phyloP scores from a whole-genome alignment of 2,329 filamentous ascomycete genomes.

The Trichoderma brevicompactum region DNA sequence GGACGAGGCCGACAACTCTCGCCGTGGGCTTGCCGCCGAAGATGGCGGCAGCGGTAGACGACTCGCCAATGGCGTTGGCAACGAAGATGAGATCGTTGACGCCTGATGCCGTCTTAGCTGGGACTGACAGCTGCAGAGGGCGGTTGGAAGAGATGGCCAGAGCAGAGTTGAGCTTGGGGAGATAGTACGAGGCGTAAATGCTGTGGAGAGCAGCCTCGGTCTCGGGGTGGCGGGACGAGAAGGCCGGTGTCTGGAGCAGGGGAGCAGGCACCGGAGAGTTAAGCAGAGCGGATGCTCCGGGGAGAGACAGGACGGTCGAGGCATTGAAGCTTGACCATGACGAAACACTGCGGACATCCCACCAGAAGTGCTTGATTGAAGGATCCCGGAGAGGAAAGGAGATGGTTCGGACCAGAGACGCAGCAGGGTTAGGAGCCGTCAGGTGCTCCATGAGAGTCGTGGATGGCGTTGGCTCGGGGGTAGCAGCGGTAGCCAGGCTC shows the following conservation, averaged over 20 bases:
- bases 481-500: slow-evolving; percentile 42
- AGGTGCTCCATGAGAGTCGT: slow-evolving; percentile 81
- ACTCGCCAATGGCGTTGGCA: slow-evolving; percentile 63
- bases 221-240: slow-evolving; percentile 70
- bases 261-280: slow-evolving; percentile 67
- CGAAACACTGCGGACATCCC: slow-evolving; percentile 87
- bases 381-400: slow-evolving; percentile 69
- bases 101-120: slow-evolving; percentile 41
- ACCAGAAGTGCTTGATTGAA: slow-evolving; percentile 87
- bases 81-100: slow-evolving; percentile 65
- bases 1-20: slow-evolving; percentile 82
- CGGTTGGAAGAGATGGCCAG: slow-evolving; percentile 74
- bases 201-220: slow-evolving; percentile 76
- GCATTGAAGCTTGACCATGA: slow-evolving; percentile 82
- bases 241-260: slow-evolving; percentile 63
- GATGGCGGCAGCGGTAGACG: slow-evolving; percentile 58
- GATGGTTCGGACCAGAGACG: slow-evolving; percentile 78
- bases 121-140: slow-evolving; percentile 59
- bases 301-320: slow-evolving; percentile 70
- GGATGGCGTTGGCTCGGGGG: slow-evolving; percentile 53
- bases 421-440: slow-evolving; percentile 77
- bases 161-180: slow-evolving; percentile 84
- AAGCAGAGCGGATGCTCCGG: slow-evolving; percentile 73
- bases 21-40: slow-evolving; percentile 54
- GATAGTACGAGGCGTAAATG: slow-evolving; percentile 78